Evolutionary conservation across 495 filamentous ascomycete genomes (phyloP).

Genomic region (Tetracladium marchalianum): DNA sequence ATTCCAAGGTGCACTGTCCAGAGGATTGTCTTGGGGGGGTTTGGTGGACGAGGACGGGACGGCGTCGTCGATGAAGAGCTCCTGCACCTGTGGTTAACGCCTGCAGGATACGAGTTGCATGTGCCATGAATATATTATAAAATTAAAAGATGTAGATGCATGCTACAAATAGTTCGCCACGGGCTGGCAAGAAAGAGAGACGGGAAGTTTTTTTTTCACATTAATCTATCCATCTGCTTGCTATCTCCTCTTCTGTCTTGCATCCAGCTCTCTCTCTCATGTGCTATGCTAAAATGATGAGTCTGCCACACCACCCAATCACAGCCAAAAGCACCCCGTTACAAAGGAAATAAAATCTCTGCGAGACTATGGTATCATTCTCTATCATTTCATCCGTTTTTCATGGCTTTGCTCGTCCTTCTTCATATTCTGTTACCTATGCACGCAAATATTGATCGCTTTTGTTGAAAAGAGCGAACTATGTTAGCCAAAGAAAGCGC

Average conservation of each 20-base stretch:
- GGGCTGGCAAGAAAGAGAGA: too few relatives aligned
- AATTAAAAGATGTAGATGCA: too few relatives aligned
- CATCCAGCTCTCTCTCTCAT: neutral
- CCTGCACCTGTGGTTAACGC: too few relatives aligned
- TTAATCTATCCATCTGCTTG: too few relatives aligned
- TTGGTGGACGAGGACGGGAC: too few relatives aligned
- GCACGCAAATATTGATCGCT: neutral
- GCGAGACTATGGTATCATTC: constrained; percentile 14
- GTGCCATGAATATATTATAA: too few relatives aligned
- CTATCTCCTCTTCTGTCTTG: neutral
- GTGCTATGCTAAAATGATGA: constrained; percentile 19
- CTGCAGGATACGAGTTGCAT: too few relatives aligned
- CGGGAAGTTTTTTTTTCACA: too few relatives aligned
- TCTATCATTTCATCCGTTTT: constrained; percentile 9
- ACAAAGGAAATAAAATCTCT: constrained; percentile 11
- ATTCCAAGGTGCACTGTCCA: too few relatives aligned
- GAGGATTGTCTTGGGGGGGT: too few relatives aligned
- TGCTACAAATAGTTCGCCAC: too few relatives aligned
- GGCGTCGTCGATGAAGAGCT: too few relatives aligned
- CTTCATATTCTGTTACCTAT: neutral
- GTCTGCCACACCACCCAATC: constrained; percentile 3
- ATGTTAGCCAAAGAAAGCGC: constrained; percentile 53
- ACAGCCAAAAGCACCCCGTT: neutral
- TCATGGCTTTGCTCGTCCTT: constrained; percentile 7
- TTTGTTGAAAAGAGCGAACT: neutral